phyloP scores from a whole-genome alignment of 441 rosid genomes.

The Erodium chrysanthum region DNA sequence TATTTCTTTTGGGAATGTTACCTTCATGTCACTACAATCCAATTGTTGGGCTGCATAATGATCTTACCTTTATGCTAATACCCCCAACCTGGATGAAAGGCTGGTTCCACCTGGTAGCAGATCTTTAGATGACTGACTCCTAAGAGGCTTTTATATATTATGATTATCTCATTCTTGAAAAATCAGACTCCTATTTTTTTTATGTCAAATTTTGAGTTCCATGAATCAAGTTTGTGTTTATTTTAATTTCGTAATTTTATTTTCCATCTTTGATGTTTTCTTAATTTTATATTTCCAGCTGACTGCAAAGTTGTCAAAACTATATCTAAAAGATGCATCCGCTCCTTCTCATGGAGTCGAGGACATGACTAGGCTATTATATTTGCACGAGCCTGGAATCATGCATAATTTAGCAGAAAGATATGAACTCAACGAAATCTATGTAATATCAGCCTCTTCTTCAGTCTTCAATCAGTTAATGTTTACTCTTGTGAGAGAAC shows the following conservation, averaged over 20 bases:
- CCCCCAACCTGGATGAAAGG: background rate
- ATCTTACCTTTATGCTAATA: background rate
- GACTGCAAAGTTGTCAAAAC: constrained; percentile 49
- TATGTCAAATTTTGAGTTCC: background rate
- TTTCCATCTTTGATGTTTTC: background rate
- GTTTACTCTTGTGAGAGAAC: constrained; percentile 23
- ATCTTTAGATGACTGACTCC: background rate
- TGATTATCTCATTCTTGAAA: background rate
- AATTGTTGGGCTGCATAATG: background rate
- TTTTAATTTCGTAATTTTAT: background rate
- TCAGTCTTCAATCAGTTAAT: constrained; percentile 18
- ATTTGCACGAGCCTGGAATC: constrained; percentile 94
- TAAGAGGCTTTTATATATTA: background rate
- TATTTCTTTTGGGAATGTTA: background rate
- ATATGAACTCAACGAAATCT: constrained; percentile 90
- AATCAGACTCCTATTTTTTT: background rate
- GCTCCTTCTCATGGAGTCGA: constrained; percentile 96
- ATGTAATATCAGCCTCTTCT: constrained; percentile 36
- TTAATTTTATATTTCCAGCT: constrained; percentile 31
- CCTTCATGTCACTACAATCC: background rate
- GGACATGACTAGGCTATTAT: constrained; percentile 95
- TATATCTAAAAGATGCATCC: constrained; percentile 80
- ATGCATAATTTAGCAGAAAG: constrained; percentile 66
- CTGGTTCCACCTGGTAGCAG: background rate
- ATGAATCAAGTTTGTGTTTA: background rate